Percentiles rank a stretch among this genome's conserved stretches.
phyloP scores from a whole-genome alignment of 768 basidiomycete species.

The Trichaptum fuscoviolaceum region DNA sequence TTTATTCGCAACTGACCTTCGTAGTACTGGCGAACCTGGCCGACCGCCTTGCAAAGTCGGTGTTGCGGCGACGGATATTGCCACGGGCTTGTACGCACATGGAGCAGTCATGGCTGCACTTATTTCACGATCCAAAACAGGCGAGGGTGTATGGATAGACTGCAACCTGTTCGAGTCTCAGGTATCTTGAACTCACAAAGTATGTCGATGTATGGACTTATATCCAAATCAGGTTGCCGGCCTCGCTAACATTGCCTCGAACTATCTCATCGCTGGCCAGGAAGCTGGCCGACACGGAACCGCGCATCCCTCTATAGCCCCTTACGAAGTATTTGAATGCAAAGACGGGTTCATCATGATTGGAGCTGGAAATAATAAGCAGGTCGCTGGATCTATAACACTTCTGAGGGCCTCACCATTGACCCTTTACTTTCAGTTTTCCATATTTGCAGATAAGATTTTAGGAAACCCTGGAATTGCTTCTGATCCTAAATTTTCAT shows the following conservation, averaged over 20 bases:
- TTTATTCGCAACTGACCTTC: constrained; percentile 12
- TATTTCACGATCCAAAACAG: constrained; percentile 75
- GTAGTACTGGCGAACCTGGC: constrained; percentile 82
- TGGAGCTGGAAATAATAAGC: constrained; percentile 86
- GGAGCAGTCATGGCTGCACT: constrained; percentile 91
- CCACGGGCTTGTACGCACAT: constrained; percentile 85
- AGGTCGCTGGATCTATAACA: constrained; percentile 36
- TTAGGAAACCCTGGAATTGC: constrained; percentile 57
- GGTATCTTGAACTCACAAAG: constrained; percentile 31
- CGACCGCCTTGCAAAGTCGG: constrained; percentile 92
- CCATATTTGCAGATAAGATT: constrained; percentile 55
- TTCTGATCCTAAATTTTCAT: constrained; percentile 58
- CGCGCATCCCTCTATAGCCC: constrained; percentile 89
- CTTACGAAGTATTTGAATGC: constrained; percentile 88
- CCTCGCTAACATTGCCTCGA: constrained; percentile 87
- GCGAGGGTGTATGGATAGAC: constrained; percentile 87
- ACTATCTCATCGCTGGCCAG: constrained; percentile 82
- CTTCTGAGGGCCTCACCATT: background rate
- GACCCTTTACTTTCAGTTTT: constrained; percentile 47
- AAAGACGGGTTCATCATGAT: constrained; percentile 89
- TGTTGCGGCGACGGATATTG: constrained; percentile 87
- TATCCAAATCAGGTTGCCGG: constrained; percentile 65
- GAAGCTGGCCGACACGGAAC: constrained; percentile 89
- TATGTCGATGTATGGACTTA: background rate
- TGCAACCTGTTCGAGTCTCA: constrained; percentile 91